Evolutionary conservation across 805 yeast genomes (phyloP), one percentile per base, ranked within the genome.

Genomic region (Scheffersomyces coipomensis): DNA sequence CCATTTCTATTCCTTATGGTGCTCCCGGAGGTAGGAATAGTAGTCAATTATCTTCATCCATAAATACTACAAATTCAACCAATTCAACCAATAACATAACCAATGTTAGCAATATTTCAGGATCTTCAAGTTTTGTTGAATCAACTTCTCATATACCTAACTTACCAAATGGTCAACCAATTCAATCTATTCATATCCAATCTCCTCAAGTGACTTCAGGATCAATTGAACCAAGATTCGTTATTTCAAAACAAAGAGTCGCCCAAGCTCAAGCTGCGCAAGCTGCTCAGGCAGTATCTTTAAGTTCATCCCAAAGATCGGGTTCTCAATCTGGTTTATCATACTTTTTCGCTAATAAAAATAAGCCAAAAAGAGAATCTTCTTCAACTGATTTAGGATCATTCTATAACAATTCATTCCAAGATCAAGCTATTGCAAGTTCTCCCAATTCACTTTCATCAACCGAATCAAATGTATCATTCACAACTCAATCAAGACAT

Each of bases 201-300:
- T 83, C 90, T 0, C 93, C 93, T 3, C 76, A 73, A 37, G 85
- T 85, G 5, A 47, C 48, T 38, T 59, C 78, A 5, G 55, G 68
- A 29, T 63, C 78, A 15, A 81, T 89, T n/a, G 97, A 88, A 55
- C 85, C 95, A 12, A 73, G 96, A 31, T 88, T 89, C 55, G 80
- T 89, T 35, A 84, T 89, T 29, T 85, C 95, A 9, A 80, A 87
- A 52, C 93, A 84, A 44, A 77, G 85, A 38, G 79, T 82, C 18
- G 81, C 73, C 33, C 80, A 67, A 47, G 76, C 70, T 15, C 79
- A 73, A 48, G 77, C 75, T 22, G 60, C 57, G 4, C 55, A 52
- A 17, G 75, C 70, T 44, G 75, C 68, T 23, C 55, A 49, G 33
- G 55, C 55, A 16, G 75, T 74, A 2, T 56, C 65, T 3, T 49